phyloP scores from a whole-genome alignment of 148 eudicot species.

The Arctostaphylos glauca region DNA sequence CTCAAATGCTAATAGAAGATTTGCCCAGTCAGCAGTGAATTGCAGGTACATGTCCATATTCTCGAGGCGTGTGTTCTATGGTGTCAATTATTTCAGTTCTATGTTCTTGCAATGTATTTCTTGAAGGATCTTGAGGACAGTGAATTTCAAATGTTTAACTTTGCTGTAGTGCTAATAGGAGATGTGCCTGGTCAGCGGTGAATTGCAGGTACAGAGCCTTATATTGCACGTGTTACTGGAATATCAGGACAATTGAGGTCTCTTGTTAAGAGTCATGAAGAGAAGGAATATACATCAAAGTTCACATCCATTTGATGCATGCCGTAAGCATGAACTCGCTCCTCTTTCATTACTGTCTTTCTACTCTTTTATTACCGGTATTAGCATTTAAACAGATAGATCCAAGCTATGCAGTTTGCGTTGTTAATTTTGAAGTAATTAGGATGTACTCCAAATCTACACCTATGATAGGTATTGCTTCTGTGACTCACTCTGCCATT shows the following conservation, averaged over 20 bases:
- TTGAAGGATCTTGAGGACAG: background rate
- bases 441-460: background rate
- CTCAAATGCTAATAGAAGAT: background rate
- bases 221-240: background rate
- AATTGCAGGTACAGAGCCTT: conserved; percentile 2
- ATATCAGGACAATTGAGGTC: background rate
- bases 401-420: background rate
- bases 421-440: background rate
- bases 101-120: background rate
- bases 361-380: background rate
- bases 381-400: background rate
- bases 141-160: too few relatives aligned
- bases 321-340: conserved; percentile 28
- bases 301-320: conserved; percentile 32
- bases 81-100: background rate
- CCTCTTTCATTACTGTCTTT: background rate
- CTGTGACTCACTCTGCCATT: background rate
- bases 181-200: background rate
- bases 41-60: background rate
- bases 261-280: conserved; percentile 29
- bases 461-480: background rate
- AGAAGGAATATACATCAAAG: conserved; percentile 33
- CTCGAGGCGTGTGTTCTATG: background rate
- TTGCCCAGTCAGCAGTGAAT: background rate
- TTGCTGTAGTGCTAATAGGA: background rate